These are phyloP conservation scores for Schoenoplectus triqueter DNA, from an alignment of 202 grass and related monocot species.

Conservation along the genomic window DNA sequence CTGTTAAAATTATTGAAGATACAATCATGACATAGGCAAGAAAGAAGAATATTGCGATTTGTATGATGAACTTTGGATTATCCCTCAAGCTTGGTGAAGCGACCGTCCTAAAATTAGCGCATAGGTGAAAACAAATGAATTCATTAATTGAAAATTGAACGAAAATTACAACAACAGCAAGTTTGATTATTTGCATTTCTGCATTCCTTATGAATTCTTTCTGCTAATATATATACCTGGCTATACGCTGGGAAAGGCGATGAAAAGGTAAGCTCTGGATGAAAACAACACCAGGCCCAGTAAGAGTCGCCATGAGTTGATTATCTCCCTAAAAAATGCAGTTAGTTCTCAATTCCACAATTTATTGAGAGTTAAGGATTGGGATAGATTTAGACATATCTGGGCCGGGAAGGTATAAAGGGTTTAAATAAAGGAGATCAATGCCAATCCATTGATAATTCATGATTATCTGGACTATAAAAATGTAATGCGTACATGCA, in stretches of 20 bases:
- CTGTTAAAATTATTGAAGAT: constrained; percentile 94
- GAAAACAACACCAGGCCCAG: constrained; percentile 91
- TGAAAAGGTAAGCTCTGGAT: constrained; percentile 90
- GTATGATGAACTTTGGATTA: constrained; percentile 95
- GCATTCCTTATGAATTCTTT: background rate
- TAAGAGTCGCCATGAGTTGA: constrained; percentile 73
- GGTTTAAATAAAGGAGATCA: background rate
- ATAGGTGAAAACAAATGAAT: constrained; percentile 34
- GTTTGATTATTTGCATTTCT: background rate
- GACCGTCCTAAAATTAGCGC: constrained; percentile 60
- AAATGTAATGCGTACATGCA: background rate
- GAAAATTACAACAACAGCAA: constrained; percentile 16
- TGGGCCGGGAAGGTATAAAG: background rate
- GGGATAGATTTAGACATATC: constrained; percentile 1
- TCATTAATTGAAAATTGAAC: constrained; percentile 8
- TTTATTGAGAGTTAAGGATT: background rate
- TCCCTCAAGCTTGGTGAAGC: constrained; percentile 84
- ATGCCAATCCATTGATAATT: background rate
- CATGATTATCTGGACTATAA: background rate
- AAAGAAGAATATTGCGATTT: constrained; percentile 93
- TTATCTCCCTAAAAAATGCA: constrained; percentile 62
- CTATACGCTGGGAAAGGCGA: constrained; percentile 86
- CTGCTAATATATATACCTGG: constrained; percentile 56
- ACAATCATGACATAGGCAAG: constrained; percentile 95
- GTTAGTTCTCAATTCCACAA: constrained; percentile 6